Base-by-base conservation (phyloP, 495 filamentous ascomycete species). In the Trichoderma virens region DNA sequence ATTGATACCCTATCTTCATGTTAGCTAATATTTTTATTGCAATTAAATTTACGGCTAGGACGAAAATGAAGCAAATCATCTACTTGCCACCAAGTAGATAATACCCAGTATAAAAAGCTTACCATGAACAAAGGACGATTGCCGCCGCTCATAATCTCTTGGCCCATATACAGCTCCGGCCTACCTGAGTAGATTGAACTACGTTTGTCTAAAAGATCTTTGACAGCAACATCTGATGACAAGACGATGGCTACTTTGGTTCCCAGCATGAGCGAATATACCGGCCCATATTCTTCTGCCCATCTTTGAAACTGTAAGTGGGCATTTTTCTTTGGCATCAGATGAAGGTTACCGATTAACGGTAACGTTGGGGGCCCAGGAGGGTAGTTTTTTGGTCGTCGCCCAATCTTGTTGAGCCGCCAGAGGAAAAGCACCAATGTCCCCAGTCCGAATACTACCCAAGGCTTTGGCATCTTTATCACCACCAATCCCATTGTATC, bases 181-280 rank as follows among this genome's bases (percentile, higher is more conserved):
- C 75, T 47, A 18, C 73, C 70, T 34, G 74, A 76, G 69, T 78
- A 78, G 62, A 78, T 69, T 60, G 66, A 65, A 63, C 70, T 72
- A 60, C 70, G 73, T 67, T 72, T 76, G 68, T 76, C 75, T 9
- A 77, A 45, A 0, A 76, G 68, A 18, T 78, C 76, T 65, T 74
- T 78, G 65, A 75, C 70, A 5, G 72, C 72, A 64, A 68, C 62
- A 64, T 77, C 73, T 38, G 69, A 71, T 8, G 71, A 71, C 18
- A 78, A 66, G 2, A 78, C 70, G 18, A 78, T 67, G 54, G 74
- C 59, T 25, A 62, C 64, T 62, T 74, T 75, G 63, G 74, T 72
- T n/a, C 74, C 75, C 25, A 78, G 70, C 45, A 78, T 78, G 38
- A 78, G 67, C 28, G 70, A 73, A 67, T 75, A 77, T 35, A 77